Evolutionary conservation across 768 basidiomycete genomes (phyloP), one percentile per base, ranked within the genome.

Genomic region (Amanita rubescens): DNA sequence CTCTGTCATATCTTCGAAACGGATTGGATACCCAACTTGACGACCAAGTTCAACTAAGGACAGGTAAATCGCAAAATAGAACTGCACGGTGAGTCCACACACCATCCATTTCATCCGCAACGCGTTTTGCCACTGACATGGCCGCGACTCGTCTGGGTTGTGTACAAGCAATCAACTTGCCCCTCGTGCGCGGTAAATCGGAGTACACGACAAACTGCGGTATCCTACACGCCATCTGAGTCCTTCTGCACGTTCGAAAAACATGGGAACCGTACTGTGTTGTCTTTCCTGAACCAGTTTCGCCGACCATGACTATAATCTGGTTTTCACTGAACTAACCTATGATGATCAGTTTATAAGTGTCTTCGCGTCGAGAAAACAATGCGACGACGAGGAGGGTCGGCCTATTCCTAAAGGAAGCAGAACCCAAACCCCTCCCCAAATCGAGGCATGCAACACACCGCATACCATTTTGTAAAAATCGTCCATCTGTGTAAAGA

Each of bases 101-200:
- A 92, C 92, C 91, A 66, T 98, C 95, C 93, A 98, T 94, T 69
- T 98, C 94, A 59, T 84, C 88, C 14, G 94, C 84, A 2, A 96
- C 89, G 49, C 94, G 91, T 60, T 90, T 78, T 0, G 94, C 93
- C 27, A 96, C 90, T 59, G 87, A 90, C 63, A 94, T 86, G 22
- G 94, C 93, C 7, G 94, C 93, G 43, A 96, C 74, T 50, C 94
- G 81, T 55, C 94, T 81, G 14, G 94, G 94, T 63, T 97, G 94
- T 0, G 94, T 96, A 63, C 93, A 96, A 0, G 95, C 94, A 2
- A 99, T 85, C 60, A 97, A 70, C 67, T 93, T 95, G 30, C 90
- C 85, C 67, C 80, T 87, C 5, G 84, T 80, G 65, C 96, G 94
- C 0, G 94, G 94, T 32, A 96, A 69, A 68, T 98, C 95, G 3